A percentile compares a stretch with the other conserved stretches of the same genome.
Conservation (phyloP, 1,284 basidiomycete species). For the Xanthoconium separans region DNA sequence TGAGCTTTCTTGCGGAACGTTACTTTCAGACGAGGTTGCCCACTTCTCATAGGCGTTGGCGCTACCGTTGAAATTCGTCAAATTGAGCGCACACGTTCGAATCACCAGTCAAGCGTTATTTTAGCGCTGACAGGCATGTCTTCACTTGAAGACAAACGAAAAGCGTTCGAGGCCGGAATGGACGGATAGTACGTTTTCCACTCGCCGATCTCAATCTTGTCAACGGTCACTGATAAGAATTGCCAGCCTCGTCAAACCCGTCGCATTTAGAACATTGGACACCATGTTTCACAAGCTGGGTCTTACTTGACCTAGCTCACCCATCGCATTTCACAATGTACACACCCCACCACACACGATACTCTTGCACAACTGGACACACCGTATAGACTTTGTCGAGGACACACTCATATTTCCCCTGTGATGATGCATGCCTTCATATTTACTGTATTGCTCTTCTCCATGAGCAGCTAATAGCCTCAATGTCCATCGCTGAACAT, state of each 20-base stretch:
- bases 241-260: slow-evolving; percentile 83
- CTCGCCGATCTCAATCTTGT: not conserved
- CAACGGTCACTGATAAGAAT: slow-evolving; percentile 1
- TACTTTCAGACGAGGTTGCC: not conserved
- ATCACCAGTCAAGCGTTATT: slow-evolving; percentile 56
- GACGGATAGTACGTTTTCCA: slow-evolving; percentile 83
- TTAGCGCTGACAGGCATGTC: slow-evolving; percentile 93
- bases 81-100: slow-evolving; percentile 61
- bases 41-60: slow-evolving; percentile 56
- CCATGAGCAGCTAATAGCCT: slow-evolving; percentile 2
- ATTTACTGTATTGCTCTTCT: slow-evolving; percentile 14
- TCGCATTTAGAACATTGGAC: slow-evolving; percentile 87
- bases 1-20: slow-evolving; percentile 20
- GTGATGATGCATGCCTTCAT: slow-evolving; percentile 1
- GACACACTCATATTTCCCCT: not conserved
- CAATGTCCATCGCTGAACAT: slow-evolving; percentile 3
- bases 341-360: not conserved
- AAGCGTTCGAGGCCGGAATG: slow-evolving; percentile 90
- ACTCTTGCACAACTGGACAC: slow-evolving; percentile 15
- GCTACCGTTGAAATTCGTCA: slow-evolving; percentile 83
- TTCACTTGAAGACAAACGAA: slow-evolving; percentile 87
- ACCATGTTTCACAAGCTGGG: slow-evolving; percentile 81
- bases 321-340: slow-evolving; percentile 17
- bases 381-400: slow-evolving; percentile 8
- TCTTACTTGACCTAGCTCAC: slow-evolving; percentile 42